Evolutionary conservation across 371 early-diverging fungal genomes (phyloP).

Genomic region (Rhizopus microsporus): DNA sequence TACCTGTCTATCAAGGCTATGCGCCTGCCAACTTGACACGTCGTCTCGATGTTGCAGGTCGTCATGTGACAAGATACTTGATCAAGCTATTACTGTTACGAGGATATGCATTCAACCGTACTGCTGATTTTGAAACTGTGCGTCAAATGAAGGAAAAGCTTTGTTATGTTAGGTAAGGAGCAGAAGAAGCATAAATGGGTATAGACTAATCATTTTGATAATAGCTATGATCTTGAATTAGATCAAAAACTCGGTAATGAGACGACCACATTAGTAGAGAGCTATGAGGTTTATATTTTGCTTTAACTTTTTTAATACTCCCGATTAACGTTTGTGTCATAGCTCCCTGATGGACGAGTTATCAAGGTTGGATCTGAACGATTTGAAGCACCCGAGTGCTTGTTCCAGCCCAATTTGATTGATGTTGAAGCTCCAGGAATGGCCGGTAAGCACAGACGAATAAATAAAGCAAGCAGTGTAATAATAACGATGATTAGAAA

Average conservation of each 20-base stretch:
- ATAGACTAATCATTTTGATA: constrained; percentile 1
- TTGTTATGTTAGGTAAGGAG: constrained; percentile 89
- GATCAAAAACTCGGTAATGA: constrained; percentile 95
- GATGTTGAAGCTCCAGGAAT: constrained; percentile 93
- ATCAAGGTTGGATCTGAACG: constrained; percentile 98
- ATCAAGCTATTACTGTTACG: constrained; percentile 92
- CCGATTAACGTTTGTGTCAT: background rate
- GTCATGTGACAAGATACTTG: constrained; percentile 95
- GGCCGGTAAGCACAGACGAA: constrained; percentile 62
- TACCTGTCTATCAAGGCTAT: constrained; percentile 96
- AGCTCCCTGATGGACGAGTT: constrained; percentile 96
- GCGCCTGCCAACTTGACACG: constrained; percentile 89
- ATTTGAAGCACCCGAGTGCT: constrained; percentile 97
- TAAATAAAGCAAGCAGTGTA: constrained; percentile 1
- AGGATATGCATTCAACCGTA: constrained; percentile 96
- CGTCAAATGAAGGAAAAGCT: constrained; percentile 97
- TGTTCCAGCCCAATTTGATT: constrained; percentile 97
- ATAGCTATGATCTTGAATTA: constrained; percentile 89
- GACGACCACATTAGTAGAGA: constrained; percentile 94
- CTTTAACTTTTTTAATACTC: background rate
- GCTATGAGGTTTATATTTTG: constrained; percentile 84
- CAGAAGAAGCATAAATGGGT: too few species aligned
- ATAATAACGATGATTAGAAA: constrained; percentile 56
- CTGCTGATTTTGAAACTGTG: constrained; percentile 97
- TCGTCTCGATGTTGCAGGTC: constrained; percentile 95